A percentile compares a stretch with the other conserved stretches of the same genome.
These are phyloP conservation scores for Rhynchosporium graminicola DNA, from an alignment of 2,329 filamentous ascomycete species.

Conservation along the genomic window DNA sequence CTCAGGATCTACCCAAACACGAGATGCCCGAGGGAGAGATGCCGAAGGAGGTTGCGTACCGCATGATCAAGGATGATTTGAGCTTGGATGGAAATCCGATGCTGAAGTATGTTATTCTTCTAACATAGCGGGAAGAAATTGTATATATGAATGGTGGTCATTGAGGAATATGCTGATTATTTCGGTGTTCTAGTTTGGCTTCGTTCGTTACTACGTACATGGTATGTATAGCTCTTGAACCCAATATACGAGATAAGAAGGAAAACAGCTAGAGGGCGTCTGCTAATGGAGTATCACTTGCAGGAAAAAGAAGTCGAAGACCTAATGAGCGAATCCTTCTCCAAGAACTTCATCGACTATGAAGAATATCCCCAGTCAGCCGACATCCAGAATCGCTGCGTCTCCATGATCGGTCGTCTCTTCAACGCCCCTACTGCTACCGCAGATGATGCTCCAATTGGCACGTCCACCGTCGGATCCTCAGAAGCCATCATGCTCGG, in stretches of 20 bases:
- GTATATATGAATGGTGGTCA: background rate
- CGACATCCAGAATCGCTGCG: slow-evolving; percentile 89
- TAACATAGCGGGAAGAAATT: background rate
- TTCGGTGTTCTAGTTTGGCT: slow-evolving; percentile 61
- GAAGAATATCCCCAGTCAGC: slow-evolving; percentile 81
- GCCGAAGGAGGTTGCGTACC: slow-evolving; percentile 90
- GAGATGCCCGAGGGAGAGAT: slow-evolving; percentile 91
- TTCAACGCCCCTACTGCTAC: slow-evolving; percentile 73
- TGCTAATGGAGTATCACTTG: background rate
- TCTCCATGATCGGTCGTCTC: slow-evolving; percentile 85
- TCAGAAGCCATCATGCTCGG: slow-evolving; percentile 86
- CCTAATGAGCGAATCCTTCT: slow-evolving; percentile 88
- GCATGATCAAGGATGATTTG: slow-evolving; percentile 94
- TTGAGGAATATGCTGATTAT: slow-evolving; percentile 25
- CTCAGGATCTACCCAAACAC: slow-evolving; percentile 74
- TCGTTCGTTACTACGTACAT: slow-evolving; percentile 97
- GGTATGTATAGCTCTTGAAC: slow-evolving; percentile 51
- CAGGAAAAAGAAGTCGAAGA: slow-evolving; percentile 94
- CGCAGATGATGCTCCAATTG: slow-evolving; percentile 66
- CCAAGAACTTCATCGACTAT: slow-evolving; percentile 95
- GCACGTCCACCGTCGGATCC: slow-evolving; percentile 85
- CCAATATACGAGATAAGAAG: background rate
- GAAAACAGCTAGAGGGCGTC: background rate
- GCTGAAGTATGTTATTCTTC: slow-evolving; percentile 61
- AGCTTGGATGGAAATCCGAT: slow-evolving; percentile 90